These are phyloP conservation scores for Acmispon strigosus DNA, from an alignment of 306 rosid genomes.

Conservation along the genomic window DNA sequence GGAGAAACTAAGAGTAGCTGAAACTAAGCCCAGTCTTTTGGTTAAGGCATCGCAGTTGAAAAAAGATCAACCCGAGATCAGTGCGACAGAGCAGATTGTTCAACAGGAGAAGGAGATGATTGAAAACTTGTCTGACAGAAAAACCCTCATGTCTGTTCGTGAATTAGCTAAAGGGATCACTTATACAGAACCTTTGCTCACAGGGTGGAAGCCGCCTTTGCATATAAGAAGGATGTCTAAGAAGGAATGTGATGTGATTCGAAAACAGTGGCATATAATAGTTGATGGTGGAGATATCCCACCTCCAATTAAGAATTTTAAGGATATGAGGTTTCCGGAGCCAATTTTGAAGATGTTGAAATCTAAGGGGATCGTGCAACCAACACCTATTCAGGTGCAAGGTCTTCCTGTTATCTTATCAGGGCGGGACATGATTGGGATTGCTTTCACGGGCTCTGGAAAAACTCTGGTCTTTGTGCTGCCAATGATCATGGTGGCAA, in stretches of 20 bases:
- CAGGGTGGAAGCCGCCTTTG: conserved; percentile 96
- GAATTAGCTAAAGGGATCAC: conserved; percentile 92
- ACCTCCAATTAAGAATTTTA: conserved; percentile 79
- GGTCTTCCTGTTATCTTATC: conserved; percentile 88
- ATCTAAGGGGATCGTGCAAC: conserved; percentile 85
- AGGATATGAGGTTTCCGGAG: conserved; percentile 90
- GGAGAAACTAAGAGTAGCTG: conserved; percentile 50
- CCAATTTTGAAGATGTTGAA: conserved; percentile 70
- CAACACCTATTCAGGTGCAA: conserved; percentile 96
- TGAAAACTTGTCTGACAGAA: conserved; percentile 74
- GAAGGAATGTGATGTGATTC: conserved; percentile 61
- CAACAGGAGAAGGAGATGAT: conserved; percentile 93
- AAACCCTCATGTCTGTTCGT: conserved; percentile 83
- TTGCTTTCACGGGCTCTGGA: conserved; percentile 90
- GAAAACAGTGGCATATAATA: conserved; percentile 88
- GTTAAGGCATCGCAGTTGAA: conserved; percentile 78
- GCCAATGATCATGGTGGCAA: conserved; percentile 86
- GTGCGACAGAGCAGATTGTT: conserved; percentile 67
- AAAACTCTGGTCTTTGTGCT: conserved; percentile 86
- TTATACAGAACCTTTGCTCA: conserved; percentile 64
- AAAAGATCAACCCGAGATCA: conserved; percentile 79
- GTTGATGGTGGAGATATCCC: conserved; percentile 80
- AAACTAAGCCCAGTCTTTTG: conserved; percentile 79
- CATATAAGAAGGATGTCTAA: conserved; percentile 58
- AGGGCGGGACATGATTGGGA: conserved; percentile 95